Evolutionary conservation across 169 alveolate genomes (phyloP), one percentile per base, ranked within the genome.

Genomic region (Cyclospora cayetanensis): DNA sequence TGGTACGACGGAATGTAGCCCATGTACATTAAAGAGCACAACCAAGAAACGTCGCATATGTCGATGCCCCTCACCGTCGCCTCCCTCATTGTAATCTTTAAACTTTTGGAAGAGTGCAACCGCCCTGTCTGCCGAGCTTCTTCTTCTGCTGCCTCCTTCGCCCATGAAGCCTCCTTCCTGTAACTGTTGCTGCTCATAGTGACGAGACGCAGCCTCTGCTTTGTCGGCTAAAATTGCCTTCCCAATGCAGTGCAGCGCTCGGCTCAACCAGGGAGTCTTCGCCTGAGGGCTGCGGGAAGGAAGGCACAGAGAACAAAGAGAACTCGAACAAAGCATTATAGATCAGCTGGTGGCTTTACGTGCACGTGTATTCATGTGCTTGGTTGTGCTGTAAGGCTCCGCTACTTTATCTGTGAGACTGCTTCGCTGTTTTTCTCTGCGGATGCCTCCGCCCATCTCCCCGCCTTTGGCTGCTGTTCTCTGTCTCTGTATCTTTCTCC

Each of bases 71-170:
- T 31, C 46, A 77, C 90, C 82, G 63, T 43, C 85, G 60, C 94
- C 90, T 3, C 87, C 79, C 27, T 94, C 84, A 70, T 96, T 97
- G 77, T 92, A 96, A 25, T 96, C 97, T 60, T 94, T 95, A 94
- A 96, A 96, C 90, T 96, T 96, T 72, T 96, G 98, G 94, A 96
- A 96, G 15, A 96, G 94, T 22, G 98, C 98, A 31, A 96, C 97
- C 0, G 98, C 96, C 68, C 97, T 84, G 5, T 96, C 94, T 22
- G 97, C 98, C 29, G 97, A 95, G 80, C 98, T 96, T 41, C 98
- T 93, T 34, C 93, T 12, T 25, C 86, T 31, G 46, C 68, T 96
- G 87, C 50, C 95, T 72, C 2, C 90, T 94, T 90, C 82, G 22
- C 60, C 35, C 65, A 77, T 52, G 27, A 74, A 27, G 39, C 65